Percentiles rank a stretch among this genome's conserved stretches.
These are phyloP conservation scores for Eutrema salsugineum DNA, from an alignment of 441 rosid genomes.

Conservation along the genomic window DNA sequence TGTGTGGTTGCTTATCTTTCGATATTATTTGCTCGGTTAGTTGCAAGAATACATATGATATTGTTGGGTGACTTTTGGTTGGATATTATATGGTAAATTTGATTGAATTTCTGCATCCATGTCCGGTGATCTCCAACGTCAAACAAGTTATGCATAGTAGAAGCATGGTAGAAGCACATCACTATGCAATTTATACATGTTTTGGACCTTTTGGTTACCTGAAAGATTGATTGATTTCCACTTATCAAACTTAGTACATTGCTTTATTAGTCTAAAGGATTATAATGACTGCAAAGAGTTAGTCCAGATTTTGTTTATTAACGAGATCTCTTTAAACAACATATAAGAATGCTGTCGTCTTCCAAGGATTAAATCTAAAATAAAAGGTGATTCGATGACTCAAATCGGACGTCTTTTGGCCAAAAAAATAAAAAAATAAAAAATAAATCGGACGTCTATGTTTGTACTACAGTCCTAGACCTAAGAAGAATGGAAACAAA, in stretches of 20 bases:
- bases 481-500: neutral
- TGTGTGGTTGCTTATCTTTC: slow-evolving; percentile 7
- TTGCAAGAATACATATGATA: neutral
- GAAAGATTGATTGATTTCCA: neutral
- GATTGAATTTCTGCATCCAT: neutral
- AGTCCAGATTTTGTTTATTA: neutral
- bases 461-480: neutral
- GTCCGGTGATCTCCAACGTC: neutral
- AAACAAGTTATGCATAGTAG: neutral
- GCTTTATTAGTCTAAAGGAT: neutral
- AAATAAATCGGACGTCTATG: neutral
- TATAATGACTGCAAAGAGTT: neutral
- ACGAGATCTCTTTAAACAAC: no score
- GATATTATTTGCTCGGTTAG: neutral
- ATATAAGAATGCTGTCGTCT: neutral
- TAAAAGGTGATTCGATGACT: neutral
- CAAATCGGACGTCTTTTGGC: no score
- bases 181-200: neutral
- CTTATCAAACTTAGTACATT: neutral
- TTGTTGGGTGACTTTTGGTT: neutral
- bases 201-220: neutral
- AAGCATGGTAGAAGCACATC: neutral
- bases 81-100: neutral
- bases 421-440: no score
- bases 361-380: neutral